These are phyloP conservation scores for Cardamine chenopodiifolia DNA, from an alignment of 345 rosid genomes.

Conservation along the genomic window DNA sequence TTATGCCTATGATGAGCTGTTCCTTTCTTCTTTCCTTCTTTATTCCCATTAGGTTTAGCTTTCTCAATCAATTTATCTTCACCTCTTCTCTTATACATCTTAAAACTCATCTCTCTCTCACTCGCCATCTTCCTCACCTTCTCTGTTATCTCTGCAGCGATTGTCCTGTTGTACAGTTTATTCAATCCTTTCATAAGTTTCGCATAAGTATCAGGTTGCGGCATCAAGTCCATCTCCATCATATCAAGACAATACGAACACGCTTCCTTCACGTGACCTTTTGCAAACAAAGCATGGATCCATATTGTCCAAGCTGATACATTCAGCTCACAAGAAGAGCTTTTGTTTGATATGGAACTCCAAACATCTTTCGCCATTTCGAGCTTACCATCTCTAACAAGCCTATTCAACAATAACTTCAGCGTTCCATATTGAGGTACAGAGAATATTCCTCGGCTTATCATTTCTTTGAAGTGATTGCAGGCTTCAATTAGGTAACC, in stretches of 20 bases:
- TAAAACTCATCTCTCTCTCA: constrained; percentile 74
- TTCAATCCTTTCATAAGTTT: constrained; percentile 86
- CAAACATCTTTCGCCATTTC: constrained; percentile 88
- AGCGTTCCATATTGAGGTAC: constrained; percentile 79
- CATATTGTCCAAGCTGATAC: constrained; percentile 93
- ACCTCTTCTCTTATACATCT: constrained; percentile 85
- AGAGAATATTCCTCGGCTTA: constrained; percentile 69
- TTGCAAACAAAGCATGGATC: constrained; percentile 82
- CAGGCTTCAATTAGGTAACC: constrained; percentile 72
- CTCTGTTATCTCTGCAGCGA: constrained; percentile 93
- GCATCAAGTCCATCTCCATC: constrained; percentile 90
- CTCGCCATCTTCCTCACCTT: constrained; percentile 93
- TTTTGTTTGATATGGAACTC: constrained; percentile 67
- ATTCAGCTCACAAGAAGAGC: constrained; percentile 67
- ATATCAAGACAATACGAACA: constrained; percentile 86
- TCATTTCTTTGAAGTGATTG: constrained; percentile 82
- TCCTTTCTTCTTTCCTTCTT: constrained; percentile 75
- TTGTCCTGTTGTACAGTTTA: constrained; percentile 76
- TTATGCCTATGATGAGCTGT: constrained; percentile 45
- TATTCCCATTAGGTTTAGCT: constrained; percentile 51
- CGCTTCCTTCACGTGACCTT: constrained; percentile 86
- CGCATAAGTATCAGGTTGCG: constrained; percentile 84
- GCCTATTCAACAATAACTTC: constrained; percentile 68
- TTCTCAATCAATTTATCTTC: constrained; percentile 82
- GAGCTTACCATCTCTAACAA: constrained; percentile 75